Percentiles rank a stretch among this genome's conserved stretches.
Evolutionary conservation across 345 rosid species (phyloP).

Genomic region (Boechera divaricarpa): DNA sequence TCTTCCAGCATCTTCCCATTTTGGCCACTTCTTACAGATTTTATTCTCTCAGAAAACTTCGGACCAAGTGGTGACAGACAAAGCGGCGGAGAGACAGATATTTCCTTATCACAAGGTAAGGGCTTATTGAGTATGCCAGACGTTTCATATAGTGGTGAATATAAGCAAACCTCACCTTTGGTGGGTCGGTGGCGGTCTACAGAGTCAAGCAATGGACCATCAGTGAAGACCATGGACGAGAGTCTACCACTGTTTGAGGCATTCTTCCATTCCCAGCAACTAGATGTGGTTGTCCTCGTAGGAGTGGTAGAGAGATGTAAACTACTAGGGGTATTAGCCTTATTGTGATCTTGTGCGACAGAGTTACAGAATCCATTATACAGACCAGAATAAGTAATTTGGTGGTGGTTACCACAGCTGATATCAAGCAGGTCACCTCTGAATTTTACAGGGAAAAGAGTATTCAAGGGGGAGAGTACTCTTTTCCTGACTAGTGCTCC

Average conservation of each 20-base stretch:
- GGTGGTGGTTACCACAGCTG: slow-evolving; percentile 55
- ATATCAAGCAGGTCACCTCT: slow-evolving; percentile 64
- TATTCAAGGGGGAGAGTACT: slow-evolving; percentile 71
- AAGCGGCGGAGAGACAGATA: slow-evolving; percentile 65
- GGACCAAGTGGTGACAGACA: slow-evolving; percentile 93
- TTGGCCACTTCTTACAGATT: slow-evolving; percentile 44
- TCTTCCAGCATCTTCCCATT: slow-evolving; percentile 49
- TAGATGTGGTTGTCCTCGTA: slow-evolving; percentile 49
- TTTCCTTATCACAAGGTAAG: slow-evolving; percentile 50
- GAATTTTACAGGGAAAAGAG: slow-evolving; percentile 61
- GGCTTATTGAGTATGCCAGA: slow-evolving; percentile 47
- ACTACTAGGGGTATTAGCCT: slow-evolving; percentile 59
- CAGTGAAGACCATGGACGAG: slow-evolving; percentile 60
- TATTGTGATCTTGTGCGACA: slow-evolving; percentile 57
- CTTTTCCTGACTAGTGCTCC: slow-evolving; percentile 73
- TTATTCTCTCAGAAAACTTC: slow-evolving; percentile 62
- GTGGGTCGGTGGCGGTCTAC: slow-evolving; percentile 38
- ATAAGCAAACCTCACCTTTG: slow-evolving; percentile 43
- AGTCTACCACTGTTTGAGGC: slow-evolving; percentile 43
- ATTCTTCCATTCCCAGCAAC: slow-evolving; percentile 53
- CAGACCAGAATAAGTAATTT: slow-evolving; percentile 44
- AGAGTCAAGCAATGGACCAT: slow-evolving; percentile 77
- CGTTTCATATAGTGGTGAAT: slow-evolving; percentile 49
- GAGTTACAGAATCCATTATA: slow-evolving; percentile 44
- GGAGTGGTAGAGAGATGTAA: slow-evolving; percentile 45